Evolutionary conservation across 805 yeast species (phyloP), one percentile per base, ranked within the genome.

Genomic region (Myxozyma neotropica): DNA sequence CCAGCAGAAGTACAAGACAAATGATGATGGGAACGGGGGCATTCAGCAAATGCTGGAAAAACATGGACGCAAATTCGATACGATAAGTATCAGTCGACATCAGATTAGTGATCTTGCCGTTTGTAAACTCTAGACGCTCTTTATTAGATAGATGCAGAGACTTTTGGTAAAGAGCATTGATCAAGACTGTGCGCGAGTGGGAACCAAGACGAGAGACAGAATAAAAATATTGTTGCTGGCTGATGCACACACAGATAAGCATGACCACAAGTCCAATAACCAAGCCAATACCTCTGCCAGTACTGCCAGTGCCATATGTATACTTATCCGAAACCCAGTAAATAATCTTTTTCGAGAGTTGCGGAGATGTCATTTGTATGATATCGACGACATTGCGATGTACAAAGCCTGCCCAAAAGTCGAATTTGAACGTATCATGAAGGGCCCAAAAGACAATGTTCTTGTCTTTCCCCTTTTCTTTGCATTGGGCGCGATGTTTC

Each of bases 51-150:
- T 85, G 83, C 2, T 88, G 87, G 68, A 85, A 83, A 63, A 85
- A 86, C 3, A 82, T 83, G n/a, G 84, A 72, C 6, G 92, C 90
- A 65, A 88, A 79, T 72, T 89, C 96, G 36, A 91, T 79, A 69
- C 96, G 83, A 15, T 92, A 81, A 39, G 90, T 76, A 71, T 91
- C 97, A 1, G 95, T 85, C 62, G 94, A 88, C 71, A 90, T 81
- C 71, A 89, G 74, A 7, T 91, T 84, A 31, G 96, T 88, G 57
- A 91, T 80, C 60, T 81, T 83, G 42, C 93, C 86, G 27, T 83
- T 79, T 1, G 96, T 85, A 68, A 74, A 88, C 59, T 80, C 76
- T 63, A 81, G 80, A 54, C 80, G 80, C 2, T 92, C 81, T 50
- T 76, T 77, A 10, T 84, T 79, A 58, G 84, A 81, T 15, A 90